Evolutionary conservation across 106 monocot genomes (phyloP).

Genomic region (Dioscorea zingiberensis): DNA sequence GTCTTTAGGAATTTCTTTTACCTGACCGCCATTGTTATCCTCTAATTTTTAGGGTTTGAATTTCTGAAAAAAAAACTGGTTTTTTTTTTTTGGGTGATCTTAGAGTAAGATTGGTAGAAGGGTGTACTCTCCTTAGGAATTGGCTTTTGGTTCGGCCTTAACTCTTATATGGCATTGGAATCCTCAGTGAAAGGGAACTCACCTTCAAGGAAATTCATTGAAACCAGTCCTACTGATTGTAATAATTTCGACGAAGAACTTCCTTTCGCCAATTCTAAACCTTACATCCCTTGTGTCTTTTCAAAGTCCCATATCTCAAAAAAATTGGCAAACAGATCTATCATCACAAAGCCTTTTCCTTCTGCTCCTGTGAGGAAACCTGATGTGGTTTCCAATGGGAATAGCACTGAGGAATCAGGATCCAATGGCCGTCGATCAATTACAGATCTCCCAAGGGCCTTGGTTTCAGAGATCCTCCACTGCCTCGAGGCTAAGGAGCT

Average conservation of each 20-base stretch:
- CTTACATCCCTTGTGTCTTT: neutral
- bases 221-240: neutral
- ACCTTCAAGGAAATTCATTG: constrained; percentile 6
- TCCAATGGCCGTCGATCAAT: constrained; percentile 22
- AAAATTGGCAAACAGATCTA: neutral
- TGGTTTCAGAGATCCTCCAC: constrained; percentile 38
- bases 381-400: neutral
- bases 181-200: constrained; percentile 21
- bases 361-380: constrained; percentile 4
- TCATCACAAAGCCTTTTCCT: neutral
- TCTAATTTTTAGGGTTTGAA: neutral
- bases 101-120: neutral
- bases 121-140: neutral
- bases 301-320: neutral
- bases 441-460: constrained; percentile 32
- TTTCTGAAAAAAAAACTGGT: neutral
- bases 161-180: constrained; percentile 57
- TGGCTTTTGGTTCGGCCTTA: neutral
- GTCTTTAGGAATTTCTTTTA: neutral
- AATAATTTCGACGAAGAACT: constrained; percentile 12
- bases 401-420: constrained; percentile 5
- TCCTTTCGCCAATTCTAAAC: neutral
- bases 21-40: neutral
- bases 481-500: constrained; percentile 37
- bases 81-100: constrained; percentile 3